Conservation (phyloP, 768 basidiomycete species). For the Boletus subparvulus region DNA sequence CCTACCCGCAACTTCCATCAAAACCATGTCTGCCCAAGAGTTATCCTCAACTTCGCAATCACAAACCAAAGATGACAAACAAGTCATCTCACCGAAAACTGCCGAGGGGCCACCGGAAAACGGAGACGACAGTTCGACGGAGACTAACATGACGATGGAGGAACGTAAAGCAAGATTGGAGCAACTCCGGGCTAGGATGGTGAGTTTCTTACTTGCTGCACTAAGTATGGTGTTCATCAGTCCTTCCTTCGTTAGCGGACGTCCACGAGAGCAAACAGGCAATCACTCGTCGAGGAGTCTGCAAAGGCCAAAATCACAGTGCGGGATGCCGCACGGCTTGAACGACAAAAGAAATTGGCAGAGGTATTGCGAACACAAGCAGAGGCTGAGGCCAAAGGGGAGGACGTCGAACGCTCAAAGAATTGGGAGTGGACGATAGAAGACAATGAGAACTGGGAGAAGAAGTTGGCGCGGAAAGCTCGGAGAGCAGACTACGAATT, state of each 20-base stretch:
- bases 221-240: neutral
- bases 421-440: conserved; percentile 70
- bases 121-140: conserved; percentile 17
- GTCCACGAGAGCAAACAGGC: conserved; percentile 80
- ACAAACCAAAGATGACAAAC: neutral
- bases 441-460: conserved; percentile 32
- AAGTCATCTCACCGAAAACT: conserved; percentile 5
- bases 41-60: conserved; percentile 5
- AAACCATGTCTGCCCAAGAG: conserved; percentile 13
- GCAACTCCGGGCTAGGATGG: conserved; percentile 76
- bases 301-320: conserved; percentile 73
- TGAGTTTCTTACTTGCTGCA: conserved; percentile 30
- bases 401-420: conserved; percentile 93
- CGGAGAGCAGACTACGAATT: conserved; percentile 88
- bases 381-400: conserved; percentile 88
- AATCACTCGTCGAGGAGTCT: conserved; percentile 82
- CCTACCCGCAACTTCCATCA: neutral
- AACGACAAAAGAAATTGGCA: conserved; percentile 87
- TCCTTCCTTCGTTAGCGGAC: conserved; percentile 49
- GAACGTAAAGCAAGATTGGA: conserved; percentile 78
- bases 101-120: conserved; percentile 27
- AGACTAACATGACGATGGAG: conserved; percentile 49
- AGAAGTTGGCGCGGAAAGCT: conserved; percentile 73
- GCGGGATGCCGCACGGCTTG: conserved; percentile 79
- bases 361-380: conserved; percentile 82